These are phyloP conservation scores for Solanum sitiens DNA, from an alignment of 257 asterid species.

Conservation along the genomic window DNA sequence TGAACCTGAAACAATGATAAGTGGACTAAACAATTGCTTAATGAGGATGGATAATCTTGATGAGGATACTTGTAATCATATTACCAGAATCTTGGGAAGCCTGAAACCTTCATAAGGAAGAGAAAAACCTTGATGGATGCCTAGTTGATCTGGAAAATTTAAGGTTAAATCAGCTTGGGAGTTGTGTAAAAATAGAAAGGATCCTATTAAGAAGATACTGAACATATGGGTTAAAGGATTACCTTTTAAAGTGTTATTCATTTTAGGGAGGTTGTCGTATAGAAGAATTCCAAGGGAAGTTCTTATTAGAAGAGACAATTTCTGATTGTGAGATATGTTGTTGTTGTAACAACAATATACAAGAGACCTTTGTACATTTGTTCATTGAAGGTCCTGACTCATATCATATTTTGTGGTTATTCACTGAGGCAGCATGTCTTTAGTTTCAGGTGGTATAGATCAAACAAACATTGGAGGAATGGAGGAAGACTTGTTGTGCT, in stretches of 20 bases:
- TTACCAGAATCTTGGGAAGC: neutral
- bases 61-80: no score
- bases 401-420: no score
- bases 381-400: neutral
- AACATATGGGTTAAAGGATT: no score
- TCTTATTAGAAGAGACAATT: no score
- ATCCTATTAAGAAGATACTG: neutral
- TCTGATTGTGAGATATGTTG: no score
- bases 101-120: neutral
- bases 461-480: no score
- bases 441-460: no score
- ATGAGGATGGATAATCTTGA: no score
- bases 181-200: neutral
- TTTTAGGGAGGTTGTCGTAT: neutral
- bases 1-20: neutral
- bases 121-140: neutral
- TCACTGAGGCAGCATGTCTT: no score
- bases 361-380: neutral
- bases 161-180: neutral
- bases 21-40: no score
- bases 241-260: neutral
- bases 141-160: neutral
- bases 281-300: neutral
- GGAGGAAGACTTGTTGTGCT: no score
- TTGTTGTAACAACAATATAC: neutral